A percentile compares a stretch with the other conserved stretches of the same genome.
Evolutionary conservation across 2,329 filamentous ascomycete species (phyloP).

Genomic region (Clonostachys sp.): DNA sequence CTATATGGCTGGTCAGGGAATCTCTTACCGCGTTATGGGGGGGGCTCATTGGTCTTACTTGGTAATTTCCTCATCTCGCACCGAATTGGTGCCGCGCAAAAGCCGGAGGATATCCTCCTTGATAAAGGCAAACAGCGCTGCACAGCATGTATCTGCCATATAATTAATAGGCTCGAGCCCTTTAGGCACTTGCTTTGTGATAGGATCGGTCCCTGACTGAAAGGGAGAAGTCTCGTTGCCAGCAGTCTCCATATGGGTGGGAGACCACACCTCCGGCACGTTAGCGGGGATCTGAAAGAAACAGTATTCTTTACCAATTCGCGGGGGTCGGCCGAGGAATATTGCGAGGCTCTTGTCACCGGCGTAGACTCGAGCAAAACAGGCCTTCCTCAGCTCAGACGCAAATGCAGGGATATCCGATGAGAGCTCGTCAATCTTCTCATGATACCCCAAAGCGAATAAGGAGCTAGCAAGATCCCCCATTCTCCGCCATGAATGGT

Average conservation of each 20-base stretch:
- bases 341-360: slow-evolving; percentile 30
- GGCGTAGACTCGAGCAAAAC: slow-evolving; percentile 34
- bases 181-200: too few species aligned
- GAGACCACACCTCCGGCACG: too few species aligned
- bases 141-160: background rate
- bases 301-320: slow-evolving; percentile 16
- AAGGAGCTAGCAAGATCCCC: slow-evolving; percentile 38
- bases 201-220: too few species aligned
- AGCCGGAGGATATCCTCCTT: background rate
- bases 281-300: background rate
- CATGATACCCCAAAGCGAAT: slow-evolving; percentile 40
- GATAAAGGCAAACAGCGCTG: background rate
- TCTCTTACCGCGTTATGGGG: too few species aligned
- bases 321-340: slow-evolving; percentile 38
- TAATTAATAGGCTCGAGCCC: background rate
- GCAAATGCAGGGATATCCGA: slow-evolving; percentile 29
- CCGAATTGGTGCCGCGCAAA: background rate
- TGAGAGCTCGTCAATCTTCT: slow-evolving; percentile 8
- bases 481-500: slow-evolving; percentile 37
- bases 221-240: too few species aligned
- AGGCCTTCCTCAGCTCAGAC: slow-evolving; percentile 27
- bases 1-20: background rate
- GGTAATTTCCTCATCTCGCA: background rate
- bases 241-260: too few species aligned
- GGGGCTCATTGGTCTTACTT: background rate